phyloP scores from a whole-genome alignment of 2,329 filamentous ascomycete genomes.

The Lithohypha guttulata region DNA sequence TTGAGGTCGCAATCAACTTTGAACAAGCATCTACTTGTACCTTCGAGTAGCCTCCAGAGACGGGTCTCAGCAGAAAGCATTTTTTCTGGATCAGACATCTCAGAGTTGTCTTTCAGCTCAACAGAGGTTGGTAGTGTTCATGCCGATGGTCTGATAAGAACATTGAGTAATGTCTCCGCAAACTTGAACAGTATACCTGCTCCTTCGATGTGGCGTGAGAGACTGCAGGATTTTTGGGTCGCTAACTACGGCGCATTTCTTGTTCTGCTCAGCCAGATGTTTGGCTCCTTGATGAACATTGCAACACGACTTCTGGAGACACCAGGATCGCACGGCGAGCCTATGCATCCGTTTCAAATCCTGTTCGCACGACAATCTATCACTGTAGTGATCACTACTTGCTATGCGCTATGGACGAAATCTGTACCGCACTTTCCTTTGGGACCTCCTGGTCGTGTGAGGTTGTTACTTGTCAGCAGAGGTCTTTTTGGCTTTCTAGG shows the following conservation, averaged over 20 bases:
- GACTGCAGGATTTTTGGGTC: slow-evolving; percentile 41
- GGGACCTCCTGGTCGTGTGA: slow-evolving; percentile 50
- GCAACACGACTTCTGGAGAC: slow-evolving; percentile 64
- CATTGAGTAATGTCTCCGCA: slow-evolving; percentile 9
- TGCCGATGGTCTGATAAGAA: slow-evolving; percentile 12
- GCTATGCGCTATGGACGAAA: slow-evolving; percentile 63
- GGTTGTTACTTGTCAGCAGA: slow-evolving; percentile 56
- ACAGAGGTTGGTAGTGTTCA: slow-evolving; percentile 14
- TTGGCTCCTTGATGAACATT: slow-evolving; percentile 78
- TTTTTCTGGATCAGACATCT: slow-evolving; percentile 19
- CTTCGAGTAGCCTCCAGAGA: slow-evolving; percentile 1
- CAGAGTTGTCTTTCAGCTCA: slow-evolving; percentile 21
- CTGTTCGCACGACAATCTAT: slow-evolving; percentile 70
- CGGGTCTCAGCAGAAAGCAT: slow-evolving; percentile 17
- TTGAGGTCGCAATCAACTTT: no score
- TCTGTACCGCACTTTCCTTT: slow-evolving; percentile 57
- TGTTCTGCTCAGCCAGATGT: slow-evolving; percentile 66
- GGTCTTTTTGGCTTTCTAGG: slow-evolving; percentile 66
- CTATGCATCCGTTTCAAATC: slow-evolving; percentile 74
- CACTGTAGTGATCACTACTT: slow-evolving; percentile 54
- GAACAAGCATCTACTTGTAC: neutral
- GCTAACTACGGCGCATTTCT: slow-evolving; percentile 62
- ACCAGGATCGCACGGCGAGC: slow-evolving; percentile 52
- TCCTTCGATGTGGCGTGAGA: slow-evolving; percentile 23
- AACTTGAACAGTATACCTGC: slow-evolving; percentile 9